Base-by-base conservation (phyloP, 1,284 basidiomycete genomes). In the Leccinum pachyderme region DNA sequence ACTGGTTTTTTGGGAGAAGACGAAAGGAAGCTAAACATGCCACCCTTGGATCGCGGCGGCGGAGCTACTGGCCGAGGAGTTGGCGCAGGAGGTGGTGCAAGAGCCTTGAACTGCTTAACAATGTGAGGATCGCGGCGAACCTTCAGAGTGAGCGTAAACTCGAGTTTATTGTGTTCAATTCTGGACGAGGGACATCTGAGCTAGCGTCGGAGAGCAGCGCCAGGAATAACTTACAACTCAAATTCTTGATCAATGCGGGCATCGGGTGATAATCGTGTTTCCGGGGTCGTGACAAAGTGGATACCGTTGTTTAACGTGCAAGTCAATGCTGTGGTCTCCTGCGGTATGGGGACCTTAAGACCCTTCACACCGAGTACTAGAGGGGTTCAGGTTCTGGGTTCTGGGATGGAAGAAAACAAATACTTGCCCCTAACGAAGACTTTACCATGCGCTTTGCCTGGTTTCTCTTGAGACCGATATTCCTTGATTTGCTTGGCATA, bases 271-370 rank as follows among this genome's bases (percentile, higher is more conserved):
- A 98, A 75, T 9, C 77, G 75, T 43, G 80, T 81, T 63, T 93
- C 91, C 0, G 93, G 94, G 1, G 95, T 98, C 5, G 92, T 93
- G 53, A 99, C 96, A 62, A 90, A 95, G 73, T 98, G 95, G 55
- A 97, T 94, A 7, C 95, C 95, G 64, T 98, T 98, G 74, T 98
- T 96, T 56, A 99, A 78, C 0, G 93, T 94, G 68, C 93, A 92
- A n/a, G 87, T 88, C 62, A 98, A 80, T 33, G 76, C 79, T 0
- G 95, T 95, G 0, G 82, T 75, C 59, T 91, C 79, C 15, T 75
- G 73, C 0, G 93, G 93, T 11, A 96, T 61, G 2, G 93, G 93
- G 27, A 95, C 73, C 57, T 81, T 77, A 27, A 95, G 74, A 43
- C 79, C 80, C 65, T 82, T 87, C 54, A 93, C 78, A n/a, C 86